Evolutionary conservation across 495 filamentous ascomycete species (phyloP).

Genomic region (Delitschia confertaspora): DNA sequence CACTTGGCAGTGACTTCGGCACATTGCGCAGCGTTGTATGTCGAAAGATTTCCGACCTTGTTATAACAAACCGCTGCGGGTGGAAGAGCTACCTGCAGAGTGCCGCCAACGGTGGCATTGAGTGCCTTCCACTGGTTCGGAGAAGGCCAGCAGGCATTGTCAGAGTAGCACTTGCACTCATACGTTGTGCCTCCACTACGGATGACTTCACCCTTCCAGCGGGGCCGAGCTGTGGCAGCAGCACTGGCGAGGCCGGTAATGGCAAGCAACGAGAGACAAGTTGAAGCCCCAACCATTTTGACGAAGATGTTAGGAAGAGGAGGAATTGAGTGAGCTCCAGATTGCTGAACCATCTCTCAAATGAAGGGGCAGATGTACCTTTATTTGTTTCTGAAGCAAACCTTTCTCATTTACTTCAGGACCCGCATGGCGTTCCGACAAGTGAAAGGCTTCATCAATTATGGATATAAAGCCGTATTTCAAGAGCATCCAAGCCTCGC

Average conservation of each 20-base stretch:
- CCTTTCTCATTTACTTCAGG: too few relatives aligned
- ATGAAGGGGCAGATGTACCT: too few relatives aligned
- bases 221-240: neutral
- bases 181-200: conserved; percentile 7
- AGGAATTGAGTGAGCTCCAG: too few relatives aligned
- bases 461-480: too few relatives aligned
- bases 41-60: conserved; percentile 1
- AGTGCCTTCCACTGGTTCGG: conserved; percentile 10
- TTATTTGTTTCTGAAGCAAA: too few relatives aligned
- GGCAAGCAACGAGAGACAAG: neutral
- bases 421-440: too few relatives aligned
- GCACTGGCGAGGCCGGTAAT: neutral
- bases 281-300: neutral
- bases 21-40: conserved; percentile 14
- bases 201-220: conserved; percentile 15
- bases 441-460: too few relatives aligned
- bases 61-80: conserved; percentile 17
- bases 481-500: too few relatives aligned
- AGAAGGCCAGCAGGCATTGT: conserved; percentile 20
- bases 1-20: conserved; percentile 15
- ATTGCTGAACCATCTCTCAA: too few relatives aligned
- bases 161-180: conserved; percentile 24
- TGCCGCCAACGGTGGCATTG: conserved; percentile 20
- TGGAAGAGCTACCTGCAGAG: conserved; percentile 13
- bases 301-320: too few relatives aligned